Evolutionary conservation across 208 protist species (phyloP).

Genomic region (Endotrypanum monterogeii): DNA sequence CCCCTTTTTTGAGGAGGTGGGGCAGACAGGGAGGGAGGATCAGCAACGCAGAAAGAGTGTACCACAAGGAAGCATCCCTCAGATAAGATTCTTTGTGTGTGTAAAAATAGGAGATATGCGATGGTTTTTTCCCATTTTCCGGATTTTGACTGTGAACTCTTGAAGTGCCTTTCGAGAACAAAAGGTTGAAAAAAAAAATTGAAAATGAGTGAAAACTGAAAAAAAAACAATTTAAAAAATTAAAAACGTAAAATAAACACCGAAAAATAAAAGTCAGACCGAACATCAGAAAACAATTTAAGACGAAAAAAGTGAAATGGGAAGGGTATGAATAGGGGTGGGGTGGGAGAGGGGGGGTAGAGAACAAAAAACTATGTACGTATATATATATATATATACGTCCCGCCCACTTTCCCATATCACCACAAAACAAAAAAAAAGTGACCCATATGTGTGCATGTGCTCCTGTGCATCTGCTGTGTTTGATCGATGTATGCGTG

Average conservation of each 20-base stretch:
- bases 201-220: not conserved
- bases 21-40: not conserved
- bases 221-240: not conserved
- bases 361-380: not conserved
- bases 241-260: not conserved
- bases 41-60: not conserved
- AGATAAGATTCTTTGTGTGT: not conserved
- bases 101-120: constrained; percentile 1
- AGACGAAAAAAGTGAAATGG: not conserved
- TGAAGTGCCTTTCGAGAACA: constrained; percentile 6
- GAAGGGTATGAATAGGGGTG: not conserved
- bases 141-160: not conserved
- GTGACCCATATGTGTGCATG: not conserved
- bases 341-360: not conserved
- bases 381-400: too few species aligned
- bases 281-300: not conserved
- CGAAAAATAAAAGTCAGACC: not conserved
- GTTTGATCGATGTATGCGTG: not conserved
- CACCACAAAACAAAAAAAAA: too few species aligned
- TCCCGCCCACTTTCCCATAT: too few species aligned
- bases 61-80: not conserved
- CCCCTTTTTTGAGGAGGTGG: too few species aligned
- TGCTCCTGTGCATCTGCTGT: not conserved
- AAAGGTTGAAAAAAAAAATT: not conserved
- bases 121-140: not conserved